phyloP scores from a whole-genome alignment of 2,329 filamentous ascomycete species.

The Sporothrix phasma region DNA sequence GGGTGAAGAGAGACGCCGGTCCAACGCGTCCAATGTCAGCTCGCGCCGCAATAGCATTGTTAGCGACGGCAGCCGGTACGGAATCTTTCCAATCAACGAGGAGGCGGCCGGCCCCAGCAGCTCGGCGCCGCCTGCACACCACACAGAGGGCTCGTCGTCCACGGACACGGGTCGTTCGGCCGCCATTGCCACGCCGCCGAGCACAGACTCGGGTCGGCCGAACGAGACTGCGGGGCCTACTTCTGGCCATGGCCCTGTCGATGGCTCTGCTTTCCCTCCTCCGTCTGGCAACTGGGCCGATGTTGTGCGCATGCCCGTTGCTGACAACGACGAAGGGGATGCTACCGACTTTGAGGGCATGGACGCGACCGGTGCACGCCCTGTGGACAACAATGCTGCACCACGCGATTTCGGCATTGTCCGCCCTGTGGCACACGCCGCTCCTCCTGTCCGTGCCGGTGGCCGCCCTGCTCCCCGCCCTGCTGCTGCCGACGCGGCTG shows the following conservation, averaged over 20 bases:
- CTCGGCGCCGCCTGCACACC: not conserved
- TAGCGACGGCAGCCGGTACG: not conserved
- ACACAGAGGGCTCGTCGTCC: not conserved
- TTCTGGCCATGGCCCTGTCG: no score
- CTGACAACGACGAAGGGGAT: not conserved
- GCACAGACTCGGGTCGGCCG: not conserved
- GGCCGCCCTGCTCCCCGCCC: no score
- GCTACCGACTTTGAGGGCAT: not conserved
- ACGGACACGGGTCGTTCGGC: not conserved
- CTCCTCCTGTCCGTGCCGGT: no score
- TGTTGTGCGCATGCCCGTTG: not conserved
- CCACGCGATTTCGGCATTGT: no score
- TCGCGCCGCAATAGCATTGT: not conserved
- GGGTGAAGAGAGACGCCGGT: not conserved
- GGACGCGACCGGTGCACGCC: not conserved
- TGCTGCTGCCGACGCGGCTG: no score
- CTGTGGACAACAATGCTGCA: not conserved
- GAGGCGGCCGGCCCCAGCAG: not conserved
- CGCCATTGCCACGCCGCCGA: not conserved
- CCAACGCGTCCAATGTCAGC: not conserved
- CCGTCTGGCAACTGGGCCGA: not conserved
- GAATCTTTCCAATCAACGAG: not conserved
- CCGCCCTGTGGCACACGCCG: no score
- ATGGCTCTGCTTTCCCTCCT: no score
- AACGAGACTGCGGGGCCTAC: not conserved